Conservation (phyloP, 148 eudicot species). For the Silene uniflora region DNA sequence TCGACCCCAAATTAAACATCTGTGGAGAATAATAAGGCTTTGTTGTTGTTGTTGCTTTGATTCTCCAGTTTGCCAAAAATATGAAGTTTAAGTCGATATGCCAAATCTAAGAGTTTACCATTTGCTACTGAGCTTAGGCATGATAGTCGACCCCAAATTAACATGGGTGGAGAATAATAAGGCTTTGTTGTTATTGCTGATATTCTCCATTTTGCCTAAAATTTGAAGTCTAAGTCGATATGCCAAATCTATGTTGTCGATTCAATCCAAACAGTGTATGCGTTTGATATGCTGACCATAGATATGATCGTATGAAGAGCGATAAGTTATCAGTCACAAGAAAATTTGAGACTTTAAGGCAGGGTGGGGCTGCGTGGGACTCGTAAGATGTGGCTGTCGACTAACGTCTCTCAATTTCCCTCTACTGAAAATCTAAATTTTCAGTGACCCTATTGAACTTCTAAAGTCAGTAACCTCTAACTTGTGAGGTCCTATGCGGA, state of each 20-base stretch:
- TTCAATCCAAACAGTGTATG: neutral
- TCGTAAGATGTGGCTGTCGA: neutral
- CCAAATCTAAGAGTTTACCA: neutral
- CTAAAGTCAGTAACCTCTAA: neutral
- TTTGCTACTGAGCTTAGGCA: neutral
- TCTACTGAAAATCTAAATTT: neutral
- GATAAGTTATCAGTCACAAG: conserved; percentile 7
- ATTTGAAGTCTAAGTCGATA: no score
- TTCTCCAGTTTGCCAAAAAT: neutral
- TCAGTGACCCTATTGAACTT: conserved; percentile 13
- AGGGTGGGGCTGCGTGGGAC: conserved; percentile 1
- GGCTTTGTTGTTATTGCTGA: no score
- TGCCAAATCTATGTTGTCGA: neutral
- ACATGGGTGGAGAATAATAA: no score
- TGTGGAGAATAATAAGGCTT: neutral
- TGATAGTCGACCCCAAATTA: neutral
- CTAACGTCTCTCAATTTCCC: neutral
- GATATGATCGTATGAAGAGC: neutral
- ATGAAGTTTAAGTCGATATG: neutral
- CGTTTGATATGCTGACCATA: neutral
- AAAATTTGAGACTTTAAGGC: neutral
- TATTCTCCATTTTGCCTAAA: no score
- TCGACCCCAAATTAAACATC: neutral
- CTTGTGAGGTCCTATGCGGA: neutral
- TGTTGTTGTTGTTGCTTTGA: neutral